Percentiles rank a stretch among this genome's conserved stretches.
phyloP scores from a whole-genome alignment of 192 early-diverging fungal genomes.

The Backusella macrospora region DNA sequence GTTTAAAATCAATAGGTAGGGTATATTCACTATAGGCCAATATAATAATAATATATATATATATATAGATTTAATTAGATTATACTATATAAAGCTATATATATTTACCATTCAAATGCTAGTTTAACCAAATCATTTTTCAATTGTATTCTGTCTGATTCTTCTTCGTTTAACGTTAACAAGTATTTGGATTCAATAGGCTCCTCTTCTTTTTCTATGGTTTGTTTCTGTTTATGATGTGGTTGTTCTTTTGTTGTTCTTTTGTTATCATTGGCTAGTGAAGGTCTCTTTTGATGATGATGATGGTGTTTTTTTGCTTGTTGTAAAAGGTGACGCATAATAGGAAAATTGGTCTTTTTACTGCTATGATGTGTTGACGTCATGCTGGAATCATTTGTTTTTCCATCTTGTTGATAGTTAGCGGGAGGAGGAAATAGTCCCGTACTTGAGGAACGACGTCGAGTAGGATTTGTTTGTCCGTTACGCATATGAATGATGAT shows the following conservation, averaged over 20 bases:
- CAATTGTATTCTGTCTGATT: constrained; percentile 29
- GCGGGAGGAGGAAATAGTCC: neutral
- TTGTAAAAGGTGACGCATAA: neutral
- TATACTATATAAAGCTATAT: neutral
- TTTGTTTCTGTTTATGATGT: too few species aligned
- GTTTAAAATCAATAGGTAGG: constrained; percentile 22
- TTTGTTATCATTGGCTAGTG: neutral
- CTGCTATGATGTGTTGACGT: neutral
- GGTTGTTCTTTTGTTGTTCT: too few species aligned
- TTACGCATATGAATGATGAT: neutral
- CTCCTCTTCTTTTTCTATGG: neutral
- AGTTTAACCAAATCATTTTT: constrained; percentile 36
- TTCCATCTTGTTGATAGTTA: too few species aligned
- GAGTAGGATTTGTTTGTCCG: neutral
- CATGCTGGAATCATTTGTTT: neutral
- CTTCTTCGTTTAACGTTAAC: constrained; percentile 4
- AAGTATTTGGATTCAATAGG: constrained; percentile 11
- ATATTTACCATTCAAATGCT: constrained; percentile 34
- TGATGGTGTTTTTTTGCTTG: neutral
- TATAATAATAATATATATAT: neutral
- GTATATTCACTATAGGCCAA: constrained; percentile 30
- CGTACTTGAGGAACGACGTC: neutral
- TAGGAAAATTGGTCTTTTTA: neutral
- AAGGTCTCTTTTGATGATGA: neutral
- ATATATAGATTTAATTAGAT: neutral